Base-by-base conservation (phyloP, 306 rosid genomes). In the Vigna angularis region DNA sequence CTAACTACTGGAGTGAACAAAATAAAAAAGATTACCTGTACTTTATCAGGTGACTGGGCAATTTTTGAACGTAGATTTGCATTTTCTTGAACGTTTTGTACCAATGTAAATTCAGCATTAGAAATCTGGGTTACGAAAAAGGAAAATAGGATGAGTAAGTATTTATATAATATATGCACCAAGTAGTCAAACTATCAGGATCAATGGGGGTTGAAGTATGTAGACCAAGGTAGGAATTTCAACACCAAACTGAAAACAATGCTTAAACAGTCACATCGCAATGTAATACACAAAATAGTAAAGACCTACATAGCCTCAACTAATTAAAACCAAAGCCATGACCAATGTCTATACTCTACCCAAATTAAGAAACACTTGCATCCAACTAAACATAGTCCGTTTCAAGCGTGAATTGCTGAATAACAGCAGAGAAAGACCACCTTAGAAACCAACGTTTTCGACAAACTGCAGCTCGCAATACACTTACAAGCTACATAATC, bases 31-130 rank as follows among this genome's bases (percentile, higher is more conserved):
- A 4, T 30, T 85, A 94, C 97, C 97, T 92, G 93, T 79, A 94
- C 78, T 84, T 90, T 94, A 86, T 94, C 95, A 34, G 97, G 98
- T 11, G 98, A 94, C 28, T 94, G 97, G 42, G 85, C 93, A 64
- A 94, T 78, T 83, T 82, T 90, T 10, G 97, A 90, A 18, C 91
- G 95, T 73, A 92, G 83, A 76, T 86, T 92, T 74, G 88, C 93
- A 86, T 83, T 94, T 72, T 94, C 97, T 81, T 87, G 93, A 65
- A 81, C 97, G 86, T 77, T 85, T 88, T 90, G 89, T 65, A 92
- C 83, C 34, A 94, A 66, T 20, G 78, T 70, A 86, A 89, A 92
- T 71, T 92, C 95, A 63, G 97, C 97, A 71, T 63, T 84, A 16
- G 97, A 88, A 72, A 94, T 89, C 98, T 92, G 89, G 63, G 80